Base-by-base conservation (phyloP, 2,329 filamentous ascomycete species). In the Epichloe brachyelytri region DNA sequence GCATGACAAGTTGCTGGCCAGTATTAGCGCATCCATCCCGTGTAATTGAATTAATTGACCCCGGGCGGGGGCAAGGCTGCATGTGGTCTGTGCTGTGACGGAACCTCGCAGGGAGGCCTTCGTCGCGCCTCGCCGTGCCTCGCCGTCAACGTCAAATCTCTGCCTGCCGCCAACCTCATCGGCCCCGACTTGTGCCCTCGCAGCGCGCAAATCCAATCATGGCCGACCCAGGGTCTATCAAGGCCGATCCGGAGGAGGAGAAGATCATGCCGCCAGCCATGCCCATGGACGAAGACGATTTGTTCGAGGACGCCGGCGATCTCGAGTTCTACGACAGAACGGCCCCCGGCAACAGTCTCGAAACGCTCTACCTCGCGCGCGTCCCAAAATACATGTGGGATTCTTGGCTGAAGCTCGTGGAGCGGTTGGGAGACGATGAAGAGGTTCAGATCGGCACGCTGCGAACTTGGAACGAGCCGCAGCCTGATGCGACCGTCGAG, bases 381-480 rank as follows among this genome's bases (percentile, higher is more conserved):
- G 74, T 95, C 43, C 88, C 89, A 19, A 81, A 82, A 56, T 85
- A 86, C 63, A 75, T 95, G 52, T 93, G 88, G 82, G 80, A 91
- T 58, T 78, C 83, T 43, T 94, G 89, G 86, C 69, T 73, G 52
- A 68, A 71, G 60, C 57, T 69, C 41, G 60, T 60, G 11, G 67
- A 70, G 46, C 76, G 82, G 57, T 69, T 94, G 14, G 83, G 87
- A 59, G 86, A 91, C 55, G 84, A 94, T 58, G 83, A 85, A 51
- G 85, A 90, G 68, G 85, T 95, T 56, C 78, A 85, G 63, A 79
- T 95, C 56, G 88, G 88, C 43, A 91, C 81, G 33, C 74, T 95
- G 61, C 73, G 79, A 50, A 76, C 75, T 55, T 81, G 77, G 75
- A 70, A 65, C 51, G 74, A 77, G 55, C 63, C 63, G 43, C 77